These are phyloP conservation scores for Beauveria sp. DNA, from an alignment of 2,329 filamentous ascomycete species.

Conservation along the genomic window DNA sequence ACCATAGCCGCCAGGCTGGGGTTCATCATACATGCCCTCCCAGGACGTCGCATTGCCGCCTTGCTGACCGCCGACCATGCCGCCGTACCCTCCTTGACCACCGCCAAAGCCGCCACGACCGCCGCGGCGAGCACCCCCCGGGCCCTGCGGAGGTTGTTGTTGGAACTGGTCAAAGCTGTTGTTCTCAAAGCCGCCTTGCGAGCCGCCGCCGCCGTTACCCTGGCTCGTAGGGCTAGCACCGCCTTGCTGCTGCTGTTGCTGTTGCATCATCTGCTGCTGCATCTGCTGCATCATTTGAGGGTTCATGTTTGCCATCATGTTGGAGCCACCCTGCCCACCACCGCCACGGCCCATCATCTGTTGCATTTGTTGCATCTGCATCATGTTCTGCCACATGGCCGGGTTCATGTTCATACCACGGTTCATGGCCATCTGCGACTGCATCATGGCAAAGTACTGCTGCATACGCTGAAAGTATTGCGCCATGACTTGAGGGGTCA, in stretches of 20 bases:
- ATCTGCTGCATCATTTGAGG: slow-evolving; percentile 52
- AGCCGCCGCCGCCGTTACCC: slow-evolving; percentile 18
- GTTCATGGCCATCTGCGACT: slow-evolving; percentile 85
- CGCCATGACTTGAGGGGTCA: slow-evolving; percentile 96
- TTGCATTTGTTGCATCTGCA: slow-evolving; percentile 67
- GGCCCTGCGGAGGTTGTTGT: slow-evolving; percentile 11
- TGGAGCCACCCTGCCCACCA: slow-evolving; percentile 26
- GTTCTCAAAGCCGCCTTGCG: slow-evolving; percentile 14
- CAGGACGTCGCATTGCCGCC: slow-evolving; percentile 71
- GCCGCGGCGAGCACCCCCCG: slow-evolving; percentile 8
- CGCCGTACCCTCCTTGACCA: slow-evolving; percentile 15
- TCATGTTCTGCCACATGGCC: slow-evolving; percentile 67
- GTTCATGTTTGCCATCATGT: slow-evolving; percentile 36
- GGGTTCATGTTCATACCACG: slow-evolving; percentile 65
- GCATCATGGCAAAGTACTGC: slow-evolving; percentile 92
- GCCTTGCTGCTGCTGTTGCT: slow-evolving; percentile 14
- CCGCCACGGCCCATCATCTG: slow-evolving; percentile 40
- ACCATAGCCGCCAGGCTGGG: slow-evolving; percentile 53
- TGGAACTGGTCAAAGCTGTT: slow-evolving; percentile 12
- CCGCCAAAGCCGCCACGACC: slow-evolving; percentile 11
- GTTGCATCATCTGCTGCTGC: slow-evolving; percentile 20
- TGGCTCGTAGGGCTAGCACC: slow-evolving; percentile 9
- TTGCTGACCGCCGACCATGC: slow-evolving; percentile 22
- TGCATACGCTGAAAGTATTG: slow-evolving; percentile 99
- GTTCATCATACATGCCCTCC: slow-evolving; percentile 98